Evolutionary conservation across 2,329 filamentous ascomycete species (phyloP), one percentile per base, ranked within the genome.

Genomic region (Aspergillus spinulosporus): DNA sequence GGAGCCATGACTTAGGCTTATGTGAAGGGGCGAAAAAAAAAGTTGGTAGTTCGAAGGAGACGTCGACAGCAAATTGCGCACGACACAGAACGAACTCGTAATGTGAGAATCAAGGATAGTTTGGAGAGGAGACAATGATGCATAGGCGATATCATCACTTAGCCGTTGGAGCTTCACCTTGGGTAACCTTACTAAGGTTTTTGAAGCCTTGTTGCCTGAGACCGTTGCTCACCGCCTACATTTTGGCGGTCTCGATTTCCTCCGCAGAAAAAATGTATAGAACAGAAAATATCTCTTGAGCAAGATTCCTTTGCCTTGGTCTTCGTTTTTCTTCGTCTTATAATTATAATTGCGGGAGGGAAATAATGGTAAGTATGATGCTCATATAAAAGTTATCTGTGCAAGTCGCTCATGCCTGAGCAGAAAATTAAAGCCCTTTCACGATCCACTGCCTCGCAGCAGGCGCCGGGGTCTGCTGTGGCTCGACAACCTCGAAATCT

Each of bases 391-490:
- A 49, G 32, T 36, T 14, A 14, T 11, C 49, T 11, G 15, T 26
- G 14, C 1, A 43, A 59, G 7, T 53, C 66, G 56, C 63, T 58
- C 12, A 60, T 5, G 11, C 11, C 21, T 26, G 21, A 12, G 3
- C 32, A 81, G 82, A 84, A 84, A 79, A 82, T 84, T 61, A 84
- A 87, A 71, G 75, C 78, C 40, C 71, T 80, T 51, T 78, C 75
- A 58, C 75, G 78, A 60, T 68, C 77, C 49, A 70, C 75, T 54
- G 74, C 76, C 58, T 77, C 76, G 54, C 74, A 77, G 65, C 76
- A 79, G 72, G 69, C 76, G 52, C 77, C 78, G 45, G 78, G 78
- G 56, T 74, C 77, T 39, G 69, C 70, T 63, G 72, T 74, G 42
- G 68, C 75, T 58, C 76, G 74, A 62, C 74, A 79, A 63, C 74